phyloP scores from a whole-genome alignment of 257 asterid genomes.

The Solanum arcanum region DNA sequence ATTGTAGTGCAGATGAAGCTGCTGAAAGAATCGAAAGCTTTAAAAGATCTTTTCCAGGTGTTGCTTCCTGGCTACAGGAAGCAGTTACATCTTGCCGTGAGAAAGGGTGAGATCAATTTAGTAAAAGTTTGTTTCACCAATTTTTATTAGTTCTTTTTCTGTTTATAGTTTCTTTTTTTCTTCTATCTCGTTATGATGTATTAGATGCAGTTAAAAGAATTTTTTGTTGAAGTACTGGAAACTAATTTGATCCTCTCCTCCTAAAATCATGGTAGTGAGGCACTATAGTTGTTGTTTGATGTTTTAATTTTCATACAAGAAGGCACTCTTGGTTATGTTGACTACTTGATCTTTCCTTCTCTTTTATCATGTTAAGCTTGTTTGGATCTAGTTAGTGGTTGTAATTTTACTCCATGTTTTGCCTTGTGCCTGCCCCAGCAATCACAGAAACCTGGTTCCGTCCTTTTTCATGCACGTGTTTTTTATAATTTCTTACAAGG shows the following conservation, averaged over 20 bases:
- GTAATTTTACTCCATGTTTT: background rate
- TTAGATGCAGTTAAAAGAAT: background rate
- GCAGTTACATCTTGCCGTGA: constrained; percentile 64
- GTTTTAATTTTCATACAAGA: background rate
- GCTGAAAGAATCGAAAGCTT: constrained; percentile 67
- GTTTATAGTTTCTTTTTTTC: background rate
- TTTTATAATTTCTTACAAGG: background rate
- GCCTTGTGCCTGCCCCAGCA: background rate
- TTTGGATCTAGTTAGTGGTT: background rate
- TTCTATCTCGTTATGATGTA: background rate
- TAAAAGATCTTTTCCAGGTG: constrained; percentile 77
- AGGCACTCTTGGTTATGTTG: background rate
- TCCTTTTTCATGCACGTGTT: background rate
- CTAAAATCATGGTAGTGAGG: background rate
- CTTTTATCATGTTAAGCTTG: background rate
- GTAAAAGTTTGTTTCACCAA: background rate
- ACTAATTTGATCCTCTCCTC: background rate
- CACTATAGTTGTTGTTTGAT: background rate
- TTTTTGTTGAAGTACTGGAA: background rate
- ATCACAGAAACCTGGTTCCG: background rate
- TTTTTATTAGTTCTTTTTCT: background rate
- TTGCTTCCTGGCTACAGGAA: constrained; percentile 89
- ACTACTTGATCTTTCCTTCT: background rate
- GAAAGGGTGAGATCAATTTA: constrained; percentile 61
- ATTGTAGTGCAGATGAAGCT: constrained; percentile 72